Evolutionary conservation across 73 alveolate genomes (phyloP), one percentile per base, ranked within the genome.

Genomic region (Paramecium biaurelia): DNA sequence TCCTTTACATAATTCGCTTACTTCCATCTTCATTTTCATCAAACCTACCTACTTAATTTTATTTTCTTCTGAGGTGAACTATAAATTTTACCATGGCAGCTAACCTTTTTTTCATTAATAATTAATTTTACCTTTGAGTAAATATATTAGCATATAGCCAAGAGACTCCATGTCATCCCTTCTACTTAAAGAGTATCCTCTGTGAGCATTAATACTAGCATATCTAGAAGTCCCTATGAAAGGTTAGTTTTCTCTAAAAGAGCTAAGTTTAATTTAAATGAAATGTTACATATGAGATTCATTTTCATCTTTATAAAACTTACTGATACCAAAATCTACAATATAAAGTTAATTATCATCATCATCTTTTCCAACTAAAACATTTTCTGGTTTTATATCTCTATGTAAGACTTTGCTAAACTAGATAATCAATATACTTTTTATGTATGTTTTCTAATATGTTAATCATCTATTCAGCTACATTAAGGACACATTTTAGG

Each of bases 61-160:
- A 70, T 98, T 98, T 63, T 96, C 95, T 92, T 95, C 97, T 4
- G 97, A 90, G 76, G 94, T 92, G 1, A 98, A 98, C 92, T 93
- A 74, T 89, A 95, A 93, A 7, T 99, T 99, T 82, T 96, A 97
- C 99, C 99, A 98, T 38, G 99, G 99, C 45, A 94, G 63, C 58
- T 72, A 70, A 23, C 97, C 76, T 58, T 24, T 14, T 63, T 94
- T 10, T 53, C 4, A 23, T 15, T 11, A 58, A 57, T 57, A 57
- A 20, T 8, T 7, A 1, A 0, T 3, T 10, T 20, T 24, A 58
- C 76, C 95, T 43, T 94, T 92, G 43, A 58, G 43, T 89, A 94
- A 85, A 57, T 85, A 94, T 90, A 94, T 92, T 76, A 96, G 47
- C 45, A 96, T 97, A 34, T 96, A 96, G 10, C 97, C 98, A 32